phyloP scores from a whole-genome alignment of 2,329 filamentous ascomycete species.

The Sclerotinia minor region DNA sequence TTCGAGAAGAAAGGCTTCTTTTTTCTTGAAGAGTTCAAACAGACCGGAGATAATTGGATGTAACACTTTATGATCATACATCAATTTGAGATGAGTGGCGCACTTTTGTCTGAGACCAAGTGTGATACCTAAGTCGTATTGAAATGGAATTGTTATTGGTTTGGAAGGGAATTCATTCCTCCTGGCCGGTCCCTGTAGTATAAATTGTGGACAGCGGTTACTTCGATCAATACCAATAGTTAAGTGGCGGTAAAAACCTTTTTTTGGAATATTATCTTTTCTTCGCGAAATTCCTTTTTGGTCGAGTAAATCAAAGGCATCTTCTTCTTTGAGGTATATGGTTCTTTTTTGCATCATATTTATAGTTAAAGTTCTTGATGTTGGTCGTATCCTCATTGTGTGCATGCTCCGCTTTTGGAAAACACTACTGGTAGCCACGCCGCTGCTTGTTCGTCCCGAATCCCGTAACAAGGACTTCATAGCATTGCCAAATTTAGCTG shows the following conservation, averaged over 20 bases:
- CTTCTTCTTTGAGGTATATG: slow-evolving; percentile 56
- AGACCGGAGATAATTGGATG: slow-evolving; percentile 50
- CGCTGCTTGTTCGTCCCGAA: slow-evolving; percentile 44
- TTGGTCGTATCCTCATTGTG: slow-evolving; percentile 43
- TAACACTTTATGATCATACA: slow-evolving; percentile 40
- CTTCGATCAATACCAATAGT: slow-evolving; percentile 66
- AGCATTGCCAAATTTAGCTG: slow-evolving; percentile 69
- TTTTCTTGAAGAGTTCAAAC: slow-evolving; percentile 59
- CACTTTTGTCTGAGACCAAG: slow-evolving; percentile 45
- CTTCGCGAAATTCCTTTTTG: slow-evolving; percentile 39
- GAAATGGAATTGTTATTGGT: slow-evolving; percentile 60
- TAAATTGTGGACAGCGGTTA: slow-evolving; percentile 61
- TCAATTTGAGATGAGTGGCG: slow-evolving; percentile 47
- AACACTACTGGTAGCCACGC: slow-evolving; percentile 39
- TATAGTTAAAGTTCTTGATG: background rate
- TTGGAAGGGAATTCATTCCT: slow-evolving; percentile 45
- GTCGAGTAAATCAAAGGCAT: slow-evolving; percentile 56
- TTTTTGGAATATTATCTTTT: slow-evolving; percentile 35
- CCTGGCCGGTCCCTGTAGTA: slow-evolving; percentile 51
- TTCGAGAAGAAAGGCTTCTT: slow-evolving; percentile 65
- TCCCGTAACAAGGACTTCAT: slow-evolving; percentile 61
- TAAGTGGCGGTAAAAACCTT: slow-evolving; percentile 50
- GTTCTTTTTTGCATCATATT: slow-evolving; percentile 47
- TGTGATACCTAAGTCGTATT: slow-evolving; percentile 53
- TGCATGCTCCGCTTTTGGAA: slow-evolving; percentile 55